A percentile compares a stretch with the other conserved stretches of the same genome.
phyloP scores from a whole-genome alignment of 2,329 filamentous ascomycete species.

The Colletotrichum viniferum region DNA sequence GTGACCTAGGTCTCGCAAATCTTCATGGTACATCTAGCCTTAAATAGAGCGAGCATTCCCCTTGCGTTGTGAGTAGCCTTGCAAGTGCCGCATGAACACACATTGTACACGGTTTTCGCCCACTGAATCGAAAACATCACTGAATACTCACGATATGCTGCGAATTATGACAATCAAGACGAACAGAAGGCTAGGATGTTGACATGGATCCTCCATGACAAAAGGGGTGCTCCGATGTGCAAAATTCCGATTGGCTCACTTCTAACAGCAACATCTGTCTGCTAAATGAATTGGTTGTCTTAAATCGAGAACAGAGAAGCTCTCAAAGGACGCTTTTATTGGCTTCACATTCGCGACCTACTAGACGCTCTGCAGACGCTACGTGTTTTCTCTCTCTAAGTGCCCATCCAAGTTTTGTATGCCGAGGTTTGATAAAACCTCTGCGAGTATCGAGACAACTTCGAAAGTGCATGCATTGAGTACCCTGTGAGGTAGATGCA shows the following conservation, averaged over 20 bases:
- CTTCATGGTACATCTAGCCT: accelerated
- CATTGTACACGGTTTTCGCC: neutral
- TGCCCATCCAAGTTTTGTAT: neutral
- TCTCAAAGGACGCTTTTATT: neutral
- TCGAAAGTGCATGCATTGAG: neutral
- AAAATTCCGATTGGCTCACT: neutral
- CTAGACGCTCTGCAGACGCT: neutral
- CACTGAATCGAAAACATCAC: neutral
- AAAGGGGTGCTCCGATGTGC: neutral
- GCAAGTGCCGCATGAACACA: neutral
- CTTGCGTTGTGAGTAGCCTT: neutral
- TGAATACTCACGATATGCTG: neutral
- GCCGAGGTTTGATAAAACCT: neutral
- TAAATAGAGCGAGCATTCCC: neutral
- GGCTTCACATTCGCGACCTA: neutral
- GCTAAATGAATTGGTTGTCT: neutral
- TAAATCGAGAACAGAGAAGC: neutral
- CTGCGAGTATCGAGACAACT: neutral
- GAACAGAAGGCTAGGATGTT: neutral
- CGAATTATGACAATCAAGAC: neutral
- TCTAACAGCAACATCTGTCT: neutral
- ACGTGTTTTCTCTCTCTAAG: neutral
- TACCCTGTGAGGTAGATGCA: accelerated
- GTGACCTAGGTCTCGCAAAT: neutral
- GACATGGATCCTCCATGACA: neutral